Base-by-base conservation (phyloP, 768 basidiomycete species). In the Pisolithus tinctorius region DNA sequence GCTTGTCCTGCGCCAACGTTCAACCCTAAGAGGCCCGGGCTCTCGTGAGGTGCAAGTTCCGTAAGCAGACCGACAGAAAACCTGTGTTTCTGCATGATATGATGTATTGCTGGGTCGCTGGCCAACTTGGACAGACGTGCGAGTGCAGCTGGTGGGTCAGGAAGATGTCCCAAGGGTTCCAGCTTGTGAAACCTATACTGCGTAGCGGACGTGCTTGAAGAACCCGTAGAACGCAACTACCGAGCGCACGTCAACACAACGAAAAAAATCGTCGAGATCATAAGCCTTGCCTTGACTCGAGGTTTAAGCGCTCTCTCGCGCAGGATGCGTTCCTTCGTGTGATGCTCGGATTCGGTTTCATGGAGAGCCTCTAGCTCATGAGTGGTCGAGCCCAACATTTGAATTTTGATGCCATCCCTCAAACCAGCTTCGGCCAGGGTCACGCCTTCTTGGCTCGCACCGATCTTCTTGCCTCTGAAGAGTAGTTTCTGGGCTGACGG, bases 1-100 rank as follows among this genome's bases (percentile, higher is more conserved):
- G 73, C 67, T 57, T 80, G 69, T 0, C 87, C 86, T 0, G 65
- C 71, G 45, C 80, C 80, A 45, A 76, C 75, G 58, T 89, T 89
- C 37, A 87, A 71, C 0, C 88, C 88, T 3, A 87, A 72, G 9
- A 89, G 65, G 27, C 79, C 70, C 6, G 86, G 86, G 51, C 84
- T 76, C 60, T 88, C 86, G 51, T 86, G 86, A 0, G 87, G 87
- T 14, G 86, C 86, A 16, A 90, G 78, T 65, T 90, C 87, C 1
- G 86, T 88, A 41, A 89, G 70, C 3, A 84, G 54, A 0, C 82
- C 82, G 5, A 90, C 85, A 0, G 80, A 73, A 56, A 87, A 82
- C 52, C 79, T 63, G 64, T 90, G 86, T 54, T 71, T 73, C 55
- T 75, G 77, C 87, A 90, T 88, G 51, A 90, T 63, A 61, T 86